Base-by-base conservation (phyloP, 306 rosid genomes). In the Neltuma alba region DNA sequence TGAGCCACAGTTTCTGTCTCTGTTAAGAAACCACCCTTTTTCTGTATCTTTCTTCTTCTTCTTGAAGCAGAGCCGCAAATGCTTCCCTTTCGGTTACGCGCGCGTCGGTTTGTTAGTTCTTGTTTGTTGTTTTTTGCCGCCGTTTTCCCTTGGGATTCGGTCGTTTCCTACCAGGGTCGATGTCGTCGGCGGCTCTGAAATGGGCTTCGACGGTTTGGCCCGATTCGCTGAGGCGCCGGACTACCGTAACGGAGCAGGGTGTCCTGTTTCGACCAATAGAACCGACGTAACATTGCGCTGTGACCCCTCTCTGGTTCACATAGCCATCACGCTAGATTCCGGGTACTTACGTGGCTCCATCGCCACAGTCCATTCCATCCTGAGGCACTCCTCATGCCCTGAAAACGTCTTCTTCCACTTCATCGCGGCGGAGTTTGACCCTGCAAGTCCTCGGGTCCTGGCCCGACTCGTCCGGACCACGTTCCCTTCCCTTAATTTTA, bases 371-470 rank as follows among this genome's bases (percentile, higher is more conserved):
- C 98, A 95, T 77, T 95, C 99, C 3, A 97, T 93, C 2, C 89
- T 93, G 41, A 85, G 92, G 8, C 99, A 95, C 85, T 91, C 98
- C 5, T 89, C 98, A 0, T 95, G 99, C 79, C 99, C 99, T 0
- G 97, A 91, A 33, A 89, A 90, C 83, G 88, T 89, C 0, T 95
- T 95, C 85, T 91, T 95, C 76, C 99, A 95, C 60, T 95, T 95
- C 87, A 75, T 95, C 38, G 87, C 99, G 0, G 99, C 99, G 0
- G 99, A 95, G 92, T 95, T 93, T 84, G 99, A 95, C 86, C 90
- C 88, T 27, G 83, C 83, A 0, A 90, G 86, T 2, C 99, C 99
- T 0, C 93, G 99, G 6, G 78, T 80, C 74, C 73, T 95, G 75
- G 82, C 83, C 67, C 90, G 75, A 31, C 84, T 95, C 18, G 97